Conservation (phyloP, 305 asterid genomes). For the Fraxinus angustifolia region DNA sequence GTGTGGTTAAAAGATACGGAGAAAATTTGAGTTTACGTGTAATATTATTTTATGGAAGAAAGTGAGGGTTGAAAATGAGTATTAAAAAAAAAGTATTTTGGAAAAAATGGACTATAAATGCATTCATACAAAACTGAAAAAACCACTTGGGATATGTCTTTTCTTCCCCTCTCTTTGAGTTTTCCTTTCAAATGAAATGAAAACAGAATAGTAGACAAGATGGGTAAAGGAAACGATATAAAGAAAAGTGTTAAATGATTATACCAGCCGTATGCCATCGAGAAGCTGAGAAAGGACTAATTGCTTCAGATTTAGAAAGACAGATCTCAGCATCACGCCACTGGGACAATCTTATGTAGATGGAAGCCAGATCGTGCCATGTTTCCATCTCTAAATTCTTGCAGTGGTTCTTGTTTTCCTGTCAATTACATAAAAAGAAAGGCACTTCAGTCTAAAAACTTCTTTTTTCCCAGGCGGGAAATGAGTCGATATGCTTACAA, state of each 20-base stretch:
- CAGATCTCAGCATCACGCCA: conserved; percentile 90
- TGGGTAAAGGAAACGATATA: background rate
- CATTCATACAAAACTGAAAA: background rate
- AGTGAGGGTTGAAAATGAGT: background rate
- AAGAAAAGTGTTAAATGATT: conserved; percentile 7
- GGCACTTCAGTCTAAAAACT: conserved; percentile 18
- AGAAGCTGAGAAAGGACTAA: conserved; percentile 52
- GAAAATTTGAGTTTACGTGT: background rate
- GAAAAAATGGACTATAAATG: background rate
- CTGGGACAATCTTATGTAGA: conserved; percentile 59
- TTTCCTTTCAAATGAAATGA: conserved; percentile 1
- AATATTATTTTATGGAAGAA: background rate
- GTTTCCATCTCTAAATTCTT: conserved; percentile 61
- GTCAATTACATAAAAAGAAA: conserved; percentile 24
- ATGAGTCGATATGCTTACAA: background rate
- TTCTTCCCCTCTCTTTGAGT: background rate
- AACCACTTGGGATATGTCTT: conserved; percentile 1
- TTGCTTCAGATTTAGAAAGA: conserved; percentile 59
- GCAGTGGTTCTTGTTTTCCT: conserved; percentile 43
- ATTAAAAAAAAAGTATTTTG: no score
- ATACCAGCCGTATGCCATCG: conserved; percentile 81
- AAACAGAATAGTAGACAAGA: conserved; percentile 4
- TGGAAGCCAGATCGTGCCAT: conserved; percentile 80
- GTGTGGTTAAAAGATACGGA: background rate
- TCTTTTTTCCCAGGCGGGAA: background rate